phyloP scores from a whole-genome alignment of 2,329 filamentous ascomycete species.

The Coniochaeta ligniaria region DNA sequence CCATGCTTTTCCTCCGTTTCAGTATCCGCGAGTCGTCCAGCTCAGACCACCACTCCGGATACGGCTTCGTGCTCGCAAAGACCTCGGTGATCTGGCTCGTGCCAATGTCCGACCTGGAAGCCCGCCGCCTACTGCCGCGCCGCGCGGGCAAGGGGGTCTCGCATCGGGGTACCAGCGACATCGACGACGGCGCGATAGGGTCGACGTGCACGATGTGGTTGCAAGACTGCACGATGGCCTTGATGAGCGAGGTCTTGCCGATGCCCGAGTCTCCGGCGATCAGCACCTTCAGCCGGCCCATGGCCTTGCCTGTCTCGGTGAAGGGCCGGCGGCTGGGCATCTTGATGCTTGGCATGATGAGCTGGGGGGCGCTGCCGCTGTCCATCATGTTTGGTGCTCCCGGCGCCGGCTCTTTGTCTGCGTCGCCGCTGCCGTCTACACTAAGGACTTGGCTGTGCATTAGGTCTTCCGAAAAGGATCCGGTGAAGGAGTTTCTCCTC shows the following conservation, averaged over 20 bases:
- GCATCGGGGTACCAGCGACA: constrained; percentile 3
- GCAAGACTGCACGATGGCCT: constrained; percentile 77
- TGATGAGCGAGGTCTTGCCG: constrained; percentile 86
- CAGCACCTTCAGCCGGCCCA: constrained; percentile 85
- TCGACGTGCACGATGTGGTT: constrained; percentile 94
- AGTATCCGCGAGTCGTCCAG: constrained; percentile 54
- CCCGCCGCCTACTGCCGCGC: constrained; percentile 2
- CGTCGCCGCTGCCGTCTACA: constrained; percentile 16
- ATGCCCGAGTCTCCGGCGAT: constrained; percentile 72
- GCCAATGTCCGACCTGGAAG: constrained; percentile 4
- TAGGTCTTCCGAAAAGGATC: constrained; percentile 38
- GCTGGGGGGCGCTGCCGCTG: constrained; percentile 57
- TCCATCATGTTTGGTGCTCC: constrained; percentile 25
- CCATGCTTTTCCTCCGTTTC: constrained; percentile 61
- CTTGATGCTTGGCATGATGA: constrained; percentile 95
- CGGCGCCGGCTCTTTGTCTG: constrained; percentile 6
- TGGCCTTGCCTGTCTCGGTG: constrained; percentile 73
- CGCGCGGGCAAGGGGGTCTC: constrained; percentile 8
- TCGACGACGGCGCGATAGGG: constrained; percentile 35
- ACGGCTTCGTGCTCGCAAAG: constrained; percentile 74
- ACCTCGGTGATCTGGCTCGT: constrained; percentile 52
- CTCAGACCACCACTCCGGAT: constrained; percentile 85
- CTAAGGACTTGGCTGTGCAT: constrained; percentile 24
- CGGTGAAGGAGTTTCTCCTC: constrained; percentile 41
- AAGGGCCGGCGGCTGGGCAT: constrained; percentile 88